A percentile compares a stretch with the other conserved stretches of the same genome.
These are phyloP conservation scores for Verticillium nubilum DNA, from an alignment of 2,329 filamentous ascomycete genomes.

Conservation along the genomic window DNA sequence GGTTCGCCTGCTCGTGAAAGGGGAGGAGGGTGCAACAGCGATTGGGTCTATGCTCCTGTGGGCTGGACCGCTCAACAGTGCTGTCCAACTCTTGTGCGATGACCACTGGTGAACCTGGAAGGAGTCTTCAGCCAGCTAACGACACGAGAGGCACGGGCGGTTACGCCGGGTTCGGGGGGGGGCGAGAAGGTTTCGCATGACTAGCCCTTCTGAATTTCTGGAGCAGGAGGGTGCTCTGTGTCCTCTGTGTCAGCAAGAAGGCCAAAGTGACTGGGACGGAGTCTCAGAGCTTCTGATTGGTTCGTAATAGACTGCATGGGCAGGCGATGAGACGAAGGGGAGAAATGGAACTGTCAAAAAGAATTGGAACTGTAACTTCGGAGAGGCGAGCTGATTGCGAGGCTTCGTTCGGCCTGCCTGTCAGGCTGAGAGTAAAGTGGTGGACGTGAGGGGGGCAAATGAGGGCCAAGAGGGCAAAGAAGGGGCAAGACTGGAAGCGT, in stretches of 20 bases:
- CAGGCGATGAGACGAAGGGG: not conserved
- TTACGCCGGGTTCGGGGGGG: not conserved
- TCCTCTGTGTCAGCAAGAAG: not conserved
- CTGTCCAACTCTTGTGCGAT: not conserved
- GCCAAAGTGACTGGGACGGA: not conserved
- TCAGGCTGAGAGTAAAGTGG: not conserved
- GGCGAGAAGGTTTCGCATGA: not conserved
- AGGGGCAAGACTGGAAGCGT: not conserved
- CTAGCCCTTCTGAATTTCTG: not conserved
- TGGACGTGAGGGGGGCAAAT: not conserved
- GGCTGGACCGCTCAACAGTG: not conserved
- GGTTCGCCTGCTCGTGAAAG: not conserved
- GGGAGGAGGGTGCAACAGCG: not conserved
- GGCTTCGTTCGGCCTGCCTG: conserved; percentile 9
- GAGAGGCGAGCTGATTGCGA: conserved; percentile 4
- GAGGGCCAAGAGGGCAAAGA: not conserved
- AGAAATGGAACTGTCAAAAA: not conserved
- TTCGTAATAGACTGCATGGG: not conserved
- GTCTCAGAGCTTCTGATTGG: not conserved
- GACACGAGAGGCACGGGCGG: not conserved
- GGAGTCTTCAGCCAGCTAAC: not conserved
- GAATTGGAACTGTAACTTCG: not conserved
- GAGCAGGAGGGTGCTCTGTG: not conserved
- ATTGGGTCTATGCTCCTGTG: not conserved
- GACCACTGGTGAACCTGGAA: not conserved